Evolutionary conservation across 768 basidiomycete genomes (phyloP).

Genomic region (Auriculariales sp.): DNA sequence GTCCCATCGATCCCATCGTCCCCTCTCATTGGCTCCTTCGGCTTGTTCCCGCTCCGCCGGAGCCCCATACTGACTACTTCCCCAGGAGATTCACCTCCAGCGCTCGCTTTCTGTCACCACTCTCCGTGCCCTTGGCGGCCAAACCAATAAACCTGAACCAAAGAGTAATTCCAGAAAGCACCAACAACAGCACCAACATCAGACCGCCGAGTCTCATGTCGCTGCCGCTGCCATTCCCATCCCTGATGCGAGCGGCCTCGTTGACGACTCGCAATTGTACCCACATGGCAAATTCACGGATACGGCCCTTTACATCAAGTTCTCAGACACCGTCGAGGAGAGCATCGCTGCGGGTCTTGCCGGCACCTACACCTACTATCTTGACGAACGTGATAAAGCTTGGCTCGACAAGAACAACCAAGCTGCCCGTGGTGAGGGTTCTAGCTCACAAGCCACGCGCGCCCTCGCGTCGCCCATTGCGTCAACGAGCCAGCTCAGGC

Average conservation of each 20-base stretch:
- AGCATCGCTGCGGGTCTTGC: slow-evolving; percentile 41
- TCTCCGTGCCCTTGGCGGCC: slow-evolving; percentile 17
- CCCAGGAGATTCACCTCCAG: slow-evolving; percentile 44
- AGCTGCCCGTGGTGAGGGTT: slow-evolving; percentile 72
- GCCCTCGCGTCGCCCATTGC: slow-evolving; percentile 37
- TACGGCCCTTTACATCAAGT: slow-evolving; percentile 61
- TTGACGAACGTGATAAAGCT: slow-evolving; percentile 92
- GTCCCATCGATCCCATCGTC: slow-evolving; percentile 17
- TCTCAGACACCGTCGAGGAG: slow-evolving; percentile 80
- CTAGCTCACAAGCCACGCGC: slow-evolving; percentile 59
- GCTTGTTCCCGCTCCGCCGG: slow-evolving; percentile 32
- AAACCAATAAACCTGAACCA: slow-evolving; percentile 19
- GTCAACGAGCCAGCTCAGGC: slow-evolving; percentile 49
- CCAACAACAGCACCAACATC: slow-evolving; percentile 16
- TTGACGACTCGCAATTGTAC: slow-evolving; percentile 71
- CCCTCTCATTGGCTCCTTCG: slow-evolving; percentile 27
- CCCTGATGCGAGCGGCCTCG: slow-evolving; percentile 73
- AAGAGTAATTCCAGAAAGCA: slow-evolving; percentile 20
- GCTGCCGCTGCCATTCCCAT: slow-evolving; percentile 75
- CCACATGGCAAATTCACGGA: slow-evolving; percentile 57
- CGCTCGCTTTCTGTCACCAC: slow-evolving; percentile 42
- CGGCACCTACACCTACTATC: slow-evolving; percentile 74
- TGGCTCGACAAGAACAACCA: slow-evolving; percentile 92
- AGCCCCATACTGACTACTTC: slow-evolving; percentile 28
- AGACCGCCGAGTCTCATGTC: slow-evolving; percentile 17